Evolutionary conservation across 139 green algal genomes (phyloP).

Genomic region (Diplosphaera chodatii): DNA sequence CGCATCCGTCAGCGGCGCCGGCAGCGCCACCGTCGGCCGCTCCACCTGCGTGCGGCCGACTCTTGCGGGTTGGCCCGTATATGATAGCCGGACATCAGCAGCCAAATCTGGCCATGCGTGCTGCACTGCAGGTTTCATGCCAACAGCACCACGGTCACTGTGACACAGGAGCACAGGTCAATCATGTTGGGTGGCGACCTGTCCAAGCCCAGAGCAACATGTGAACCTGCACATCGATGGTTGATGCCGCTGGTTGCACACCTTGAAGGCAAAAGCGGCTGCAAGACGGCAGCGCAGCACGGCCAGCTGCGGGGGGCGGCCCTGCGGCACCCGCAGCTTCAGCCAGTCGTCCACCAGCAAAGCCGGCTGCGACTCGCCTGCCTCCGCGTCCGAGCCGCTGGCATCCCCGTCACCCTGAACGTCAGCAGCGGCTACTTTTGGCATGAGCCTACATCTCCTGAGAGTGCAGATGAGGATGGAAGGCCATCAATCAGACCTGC

Average conservation of each 20-base stretch:
- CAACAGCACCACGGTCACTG: too few relatives aligned
- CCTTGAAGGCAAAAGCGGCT: slow-evolving; percentile 32
- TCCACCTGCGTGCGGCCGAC: slow-evolving; percentile 12
- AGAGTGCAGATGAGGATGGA: not conserved
- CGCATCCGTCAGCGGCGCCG: not conserved
- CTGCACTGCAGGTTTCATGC: too few relatives aligned
- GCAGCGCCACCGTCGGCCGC: not conserved
- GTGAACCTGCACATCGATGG: too few relatives aligned
- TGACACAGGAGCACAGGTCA: too few relatives aligned
- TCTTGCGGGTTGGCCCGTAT: too few relatives aligned
- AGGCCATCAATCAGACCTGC: too few relatives aligned
- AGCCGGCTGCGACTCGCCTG: not conserved
- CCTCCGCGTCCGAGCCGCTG: not conserved
- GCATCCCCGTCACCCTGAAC: slow-evolving; percentile 2
- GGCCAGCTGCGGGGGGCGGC: slow-evolving; percentile 11
- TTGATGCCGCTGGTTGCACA: not conserved
- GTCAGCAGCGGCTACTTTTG: not conserved
- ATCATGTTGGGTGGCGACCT: too few relatives aligned
- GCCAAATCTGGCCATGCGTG: too few relatives aligned
- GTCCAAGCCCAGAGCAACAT: too few relatives aligned
- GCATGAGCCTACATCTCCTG: not conserved
- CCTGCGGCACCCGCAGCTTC: slow-evolving; percentile 10
- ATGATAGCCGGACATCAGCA: too few relatives aligned
- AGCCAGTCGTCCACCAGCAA: slow-evolving; percentile 46
- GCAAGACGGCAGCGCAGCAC: slow-evolving; percentile 32